These are phyloP conservation scores for Fraxinus velutina DNA, from an alignment of 305 asterid genomes.

Conservation along the genomic window DNA sequence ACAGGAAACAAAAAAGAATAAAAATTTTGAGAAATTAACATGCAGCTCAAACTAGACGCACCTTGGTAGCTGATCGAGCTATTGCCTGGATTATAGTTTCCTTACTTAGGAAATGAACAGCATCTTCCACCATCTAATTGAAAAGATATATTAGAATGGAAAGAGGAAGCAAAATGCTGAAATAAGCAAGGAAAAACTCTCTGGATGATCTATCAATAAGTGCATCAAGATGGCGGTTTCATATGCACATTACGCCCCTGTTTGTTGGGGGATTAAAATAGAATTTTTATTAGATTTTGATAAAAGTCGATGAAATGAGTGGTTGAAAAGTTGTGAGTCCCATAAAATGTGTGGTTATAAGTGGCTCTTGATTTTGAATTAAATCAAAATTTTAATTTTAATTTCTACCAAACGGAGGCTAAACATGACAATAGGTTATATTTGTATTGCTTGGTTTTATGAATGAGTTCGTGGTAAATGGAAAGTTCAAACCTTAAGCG, in stretches of 20 bases:
- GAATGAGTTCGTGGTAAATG: slow-evolving; percentile 25
- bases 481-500: slow-evolving; percentile 74
- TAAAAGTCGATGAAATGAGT: too few species aligned
- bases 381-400: too few species aligned
- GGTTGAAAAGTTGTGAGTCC: background rate
- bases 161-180: slow-evolving; percentile 14
- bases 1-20: background rate
- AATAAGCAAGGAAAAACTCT: slow-evolving; percentile 6
- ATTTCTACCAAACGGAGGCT: background rate
- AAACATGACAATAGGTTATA: background rate
- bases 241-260: background rate
- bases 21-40: background rate
- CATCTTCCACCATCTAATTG: slow-evolving; percentile 95
- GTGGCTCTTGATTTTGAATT: background rate
- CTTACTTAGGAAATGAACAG: slow-evolving; percentile 97
- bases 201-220: slow-evolving; percentile 15
- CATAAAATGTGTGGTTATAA: background rate
- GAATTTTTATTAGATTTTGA: too few species aligned
- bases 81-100: slow-evolving; percentile 92
- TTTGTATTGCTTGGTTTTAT: slow-evolving; percentile 4
- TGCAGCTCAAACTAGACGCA: slow-evolving; percentile 26
- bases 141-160: slow-evolving; percentile 22
- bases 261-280: background rate
- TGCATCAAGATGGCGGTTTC: slow-evolving; percentile 16
- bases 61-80: slow-evolving; percentile 99